phyloP scores from a whole-genome alignment of 768 basidiomycete genomes.

The Lactarius tabidus region DNA sequence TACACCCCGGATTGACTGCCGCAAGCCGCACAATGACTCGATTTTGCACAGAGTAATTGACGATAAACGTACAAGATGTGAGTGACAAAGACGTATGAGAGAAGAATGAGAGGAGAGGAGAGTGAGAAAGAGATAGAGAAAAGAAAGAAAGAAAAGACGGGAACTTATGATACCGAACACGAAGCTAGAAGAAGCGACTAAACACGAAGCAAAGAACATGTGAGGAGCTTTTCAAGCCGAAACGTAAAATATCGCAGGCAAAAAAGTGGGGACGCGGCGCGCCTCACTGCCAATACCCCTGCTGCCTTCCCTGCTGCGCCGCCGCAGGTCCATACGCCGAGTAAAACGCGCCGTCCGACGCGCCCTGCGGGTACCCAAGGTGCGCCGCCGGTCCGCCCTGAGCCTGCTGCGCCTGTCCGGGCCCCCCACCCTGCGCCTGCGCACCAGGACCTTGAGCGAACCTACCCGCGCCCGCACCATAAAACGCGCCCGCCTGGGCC shows the following conservation, averaged over 20 bases:
- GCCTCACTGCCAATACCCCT: slow-evolving; percentile 41
- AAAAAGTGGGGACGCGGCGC: too few relatives aligned
- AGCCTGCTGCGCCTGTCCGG: slow-evolving; percentile 38
- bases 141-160: slow-evolving; percentile 22
- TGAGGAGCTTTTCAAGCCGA: slow-evolving; percentile 10
- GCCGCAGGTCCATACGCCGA: slow-evolving; percentile 50
- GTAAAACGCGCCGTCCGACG: slow-evolving; percentile 60
- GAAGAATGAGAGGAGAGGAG: slow-evolving; percentile 18
- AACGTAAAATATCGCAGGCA: slow-evolving; percentile 15
- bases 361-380: slow-evolving; percentile 60
- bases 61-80: slow-evolving; percentile 30
- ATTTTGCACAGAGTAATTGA: slow-evolving; percentile 23
- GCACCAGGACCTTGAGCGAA: slow-evolving; percentile 38
- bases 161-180: slow-evolving; percentile 27
- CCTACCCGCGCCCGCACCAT: slow-evolving; percentile 38
- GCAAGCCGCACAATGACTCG: slow-evolving; percentile 15
- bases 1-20: slow-evolving; percentile 5
- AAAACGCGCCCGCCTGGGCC: slow-evolving; percentile 46
- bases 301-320: slow-evolving; percentile 41
- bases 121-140: slow-evolving; percentile 27
- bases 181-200: background rate
- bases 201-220: slow-evolving; percentile 25
- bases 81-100: slow-evolving; percentile 26
- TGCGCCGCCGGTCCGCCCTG: slow-evolving; percentile 49
- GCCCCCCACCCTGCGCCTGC: slow-evolving; percentile 48